phyloP scores from a whole-genome alignment of 768 basidiomycete species.

The Arthromyces matolae region DNA sequence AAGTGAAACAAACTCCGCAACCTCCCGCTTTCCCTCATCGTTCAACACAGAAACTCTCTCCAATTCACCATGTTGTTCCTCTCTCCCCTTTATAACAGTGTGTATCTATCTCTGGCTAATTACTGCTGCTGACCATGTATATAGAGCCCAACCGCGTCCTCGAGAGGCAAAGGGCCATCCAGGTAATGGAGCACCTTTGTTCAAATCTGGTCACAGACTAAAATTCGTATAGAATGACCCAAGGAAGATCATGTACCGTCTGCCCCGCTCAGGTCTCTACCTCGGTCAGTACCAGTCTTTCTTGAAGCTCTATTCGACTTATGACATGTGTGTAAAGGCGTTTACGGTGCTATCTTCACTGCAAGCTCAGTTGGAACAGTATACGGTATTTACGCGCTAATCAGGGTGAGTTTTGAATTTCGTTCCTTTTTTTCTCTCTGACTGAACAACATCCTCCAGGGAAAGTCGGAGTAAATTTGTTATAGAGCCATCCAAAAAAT shows the following conservation, averaged over 20 bases:
- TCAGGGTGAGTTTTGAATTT: slow-evolving; percentile 31
- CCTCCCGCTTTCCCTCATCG: slow-evolving; percentile 28
- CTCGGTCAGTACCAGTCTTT: slow-evolving; percentile 41
- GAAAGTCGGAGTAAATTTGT: slow-evolving; percentile 16
- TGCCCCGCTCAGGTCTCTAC: slow-evolving; percentile 61
- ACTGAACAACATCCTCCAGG: slow-evolving; percentile 9
- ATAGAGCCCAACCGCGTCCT: slow-evolving; percentile 62
- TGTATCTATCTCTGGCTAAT: slow-evolving; percentile 19
- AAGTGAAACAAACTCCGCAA: slow-evolving; percentile 41
- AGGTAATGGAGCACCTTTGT: slow-evolving; percentile 42
- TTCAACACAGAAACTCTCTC: slow-evolving; percentile 20
- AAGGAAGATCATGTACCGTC: slow-evolving; percentile 55
- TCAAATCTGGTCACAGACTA: slow-evolving; percentile 5
- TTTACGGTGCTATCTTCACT: slow-evolving; percentile 51
- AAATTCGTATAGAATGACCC: slow-evolving; percentile 35
- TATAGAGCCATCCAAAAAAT: slow-evolving; percentile 11
- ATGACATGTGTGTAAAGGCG: slow-evolving; percentile 32
- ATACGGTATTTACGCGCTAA: slow-evolving; percentile 46
- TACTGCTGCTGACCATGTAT: not conserved
- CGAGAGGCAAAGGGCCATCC: slow-evolving; percentile 62
- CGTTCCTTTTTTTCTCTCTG: not conserved
- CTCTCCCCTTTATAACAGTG: slow-evolving; percentile 64
- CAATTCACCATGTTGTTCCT: slow-evolving; percentile 42
- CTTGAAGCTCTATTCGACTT: not conserved
- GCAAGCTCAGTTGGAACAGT: slow-evolving; percentile 51